Conservation (phyloP, 23 red algal species). For the Porphyridium purpureum region DNA sequence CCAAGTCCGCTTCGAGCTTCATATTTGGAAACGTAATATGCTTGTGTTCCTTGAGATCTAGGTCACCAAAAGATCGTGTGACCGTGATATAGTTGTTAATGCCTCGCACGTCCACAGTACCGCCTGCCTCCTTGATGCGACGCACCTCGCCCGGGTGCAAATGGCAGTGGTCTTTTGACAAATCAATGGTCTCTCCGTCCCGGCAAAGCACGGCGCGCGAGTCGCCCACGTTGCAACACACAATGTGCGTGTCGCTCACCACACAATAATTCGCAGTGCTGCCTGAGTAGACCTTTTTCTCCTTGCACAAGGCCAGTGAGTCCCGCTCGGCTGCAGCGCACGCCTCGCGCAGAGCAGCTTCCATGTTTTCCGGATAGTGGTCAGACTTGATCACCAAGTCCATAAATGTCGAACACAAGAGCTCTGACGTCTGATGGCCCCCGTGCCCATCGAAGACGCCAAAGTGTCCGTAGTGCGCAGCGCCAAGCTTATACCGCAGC, state of each 20-base stretch:
- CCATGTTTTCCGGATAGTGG: conserved; percentile 3
- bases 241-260: conserved; percentile 1
- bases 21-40: conserved; percentile 45
- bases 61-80: conserved; percentile 47
- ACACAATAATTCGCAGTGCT: conserved; percentile 8
- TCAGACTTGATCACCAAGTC: conserved; percentile 4
- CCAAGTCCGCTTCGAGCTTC: conserved; percentile 36
- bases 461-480: conserved; percentile 5
- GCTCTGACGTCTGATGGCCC: conserved; percentile 10
- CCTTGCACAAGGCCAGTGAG: conserved; percentile 6
- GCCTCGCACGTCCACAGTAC: conserved; percentile 18
- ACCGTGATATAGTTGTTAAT: conserved; percentile 52
- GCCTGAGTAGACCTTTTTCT: conserved; percentile 15
- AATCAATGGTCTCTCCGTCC: conserved; percentile 5
- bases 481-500: no score
- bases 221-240: conserved; percentile 40
- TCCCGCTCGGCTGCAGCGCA: conserved; percentile 5
- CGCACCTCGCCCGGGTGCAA: conserved; percentile 15
- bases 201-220: conserved; percentile 28
- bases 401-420: conserved; percentile 8
- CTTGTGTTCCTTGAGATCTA: conserved; percentile 66
- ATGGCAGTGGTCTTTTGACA: conserved; percentile 16
- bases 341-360: conserved; percentile 7
- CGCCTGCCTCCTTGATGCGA: conserved; percentile 26
- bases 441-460: conserved; percentile 45